Evolutionary conservation across 148 eudicot species (phyloP), one percentile per base, ranked within the genome.

Genomic region (Camellia granthamiana): DNA sequence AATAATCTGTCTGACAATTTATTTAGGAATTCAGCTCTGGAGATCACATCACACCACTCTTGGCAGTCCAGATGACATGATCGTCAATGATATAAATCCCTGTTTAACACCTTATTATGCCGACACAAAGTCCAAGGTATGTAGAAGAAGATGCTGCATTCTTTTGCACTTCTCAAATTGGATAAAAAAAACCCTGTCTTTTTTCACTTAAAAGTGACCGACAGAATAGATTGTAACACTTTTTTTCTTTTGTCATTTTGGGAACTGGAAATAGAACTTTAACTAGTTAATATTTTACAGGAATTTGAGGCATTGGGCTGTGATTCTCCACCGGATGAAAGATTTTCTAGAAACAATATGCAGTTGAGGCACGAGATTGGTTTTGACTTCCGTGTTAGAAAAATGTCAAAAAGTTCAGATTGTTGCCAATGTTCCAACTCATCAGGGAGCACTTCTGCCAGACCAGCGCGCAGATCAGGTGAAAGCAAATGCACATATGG

Each of bases 101-200:
- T 94, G 98, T 80, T 88, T 94, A 82, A 92, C 98, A 78, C 98
- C 98, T 64, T 91, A 81, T 69, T 87, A 82, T 84, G 81, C 92
- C 56, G 87, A 85, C 81, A 85, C 88, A 60, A 94, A 92, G 85
- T 90, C 90, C 51, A 88, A 91, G 91, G 98, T 94, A 82, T 49
- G 65, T 14, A 55, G 14, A 43, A 15, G 21, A n/a, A 69, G 7
- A 0, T 5, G 44, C 11, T 78, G 30, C 59, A 3, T 21, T 51
- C 42, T 49, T 55, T 42, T 75, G 11, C 6, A 14, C 43, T 63
- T 13, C 18, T 6, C 41, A 62, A 19, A 19, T 62, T 46, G 10
- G 5, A 0, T 0, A 18, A 11, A 4, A 44, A 13, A 41, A 7
- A 18, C 30, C 30, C 11, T 43, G 7, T 12, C 65, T 61, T 13